A percentile compares a stretch with the other conserved stretches of the same genome.
phyloP scores from a whole-genome alignment of 805 yeast species.

The Cyberlindnera subsufficiens region DNA sequence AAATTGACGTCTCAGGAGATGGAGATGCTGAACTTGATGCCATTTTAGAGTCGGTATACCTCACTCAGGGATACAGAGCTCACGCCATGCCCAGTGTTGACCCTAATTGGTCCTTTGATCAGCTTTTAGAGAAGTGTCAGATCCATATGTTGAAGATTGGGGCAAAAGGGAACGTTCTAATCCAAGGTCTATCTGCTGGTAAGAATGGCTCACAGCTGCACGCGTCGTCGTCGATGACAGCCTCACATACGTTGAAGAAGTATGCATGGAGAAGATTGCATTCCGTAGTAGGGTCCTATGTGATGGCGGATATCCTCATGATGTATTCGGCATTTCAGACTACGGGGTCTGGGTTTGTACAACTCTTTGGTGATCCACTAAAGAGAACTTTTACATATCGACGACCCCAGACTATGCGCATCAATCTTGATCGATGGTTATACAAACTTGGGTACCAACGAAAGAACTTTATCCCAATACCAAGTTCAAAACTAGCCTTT shows the following conservation, averaged over 20 bases:
- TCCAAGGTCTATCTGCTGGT: conserved; percentile 22
- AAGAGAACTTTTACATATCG: neutral
- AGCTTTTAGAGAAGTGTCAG: conserved; percentile 38
- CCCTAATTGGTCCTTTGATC: conserved; percentile 20
- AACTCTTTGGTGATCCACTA: conserved; percentile 14
- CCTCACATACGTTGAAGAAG: conserved; percentile 29
- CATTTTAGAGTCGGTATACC: neutral
- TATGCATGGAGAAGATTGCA: conserved; percentile 34
- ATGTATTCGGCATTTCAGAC: conserved; percentile 8
- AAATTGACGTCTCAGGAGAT: neutral
- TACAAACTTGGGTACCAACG: conserved; percentile 5
- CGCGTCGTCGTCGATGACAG: neutral
- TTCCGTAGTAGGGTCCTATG: conserved; percentile 6
- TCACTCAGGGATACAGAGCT: neutral
- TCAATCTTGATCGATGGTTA: conserved; percentile 10
- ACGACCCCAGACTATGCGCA: neutral
- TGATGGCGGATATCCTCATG: conserved; percentile 10
- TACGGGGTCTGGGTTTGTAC: conserved; percentile 4
- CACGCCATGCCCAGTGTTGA: neutral
- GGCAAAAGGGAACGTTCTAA: conserved; percentile 30
- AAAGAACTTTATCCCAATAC: conserved; percentile 9
- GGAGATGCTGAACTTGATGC: neutral
- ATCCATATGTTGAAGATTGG: conserved; percentile 24
- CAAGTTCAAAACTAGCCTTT: conserved; percentile 1
- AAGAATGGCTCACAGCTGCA: neutral